Percentiles rank a stretch among this genome's conserved stretches.
These are phyloP conservation scores for Cordyceps cicadae DNA, from an alignment of 2,329 filamentous ascomycete genomes.

Conservation along the genomic window DNA sequence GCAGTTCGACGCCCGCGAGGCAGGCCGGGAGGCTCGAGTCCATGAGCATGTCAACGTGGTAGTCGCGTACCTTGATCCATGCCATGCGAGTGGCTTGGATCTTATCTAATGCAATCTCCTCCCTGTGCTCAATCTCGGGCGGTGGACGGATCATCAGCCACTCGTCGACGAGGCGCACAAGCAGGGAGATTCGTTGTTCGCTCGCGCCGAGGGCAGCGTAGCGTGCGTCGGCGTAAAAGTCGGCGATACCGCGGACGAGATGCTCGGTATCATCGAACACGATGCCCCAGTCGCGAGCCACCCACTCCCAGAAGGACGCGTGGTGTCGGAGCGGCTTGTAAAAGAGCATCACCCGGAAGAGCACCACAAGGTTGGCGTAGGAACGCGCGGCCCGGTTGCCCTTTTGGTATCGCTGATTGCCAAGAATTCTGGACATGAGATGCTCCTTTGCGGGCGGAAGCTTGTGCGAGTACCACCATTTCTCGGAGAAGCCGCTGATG, in stretches of 20 bases:
- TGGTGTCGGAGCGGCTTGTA: not conserved
- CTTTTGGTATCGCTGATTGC: not conserved
- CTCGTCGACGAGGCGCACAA: constrained; percentile 5
- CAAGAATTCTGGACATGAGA: not conserved
- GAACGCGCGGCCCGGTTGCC: not conserved
- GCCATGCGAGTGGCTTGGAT: not conserved
- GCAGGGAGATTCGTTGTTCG: not conserved
- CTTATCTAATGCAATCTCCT: not conserved
- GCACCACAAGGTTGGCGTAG: constrained; percentile 5
- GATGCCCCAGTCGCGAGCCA: constrained; percentile 8
- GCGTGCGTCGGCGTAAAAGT: not conserved
- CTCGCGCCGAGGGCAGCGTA: not conserved
- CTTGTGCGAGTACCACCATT: not conserved
- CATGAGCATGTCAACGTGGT: constrained; percentile 10
- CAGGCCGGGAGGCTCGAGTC: not conserved
- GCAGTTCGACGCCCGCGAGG: not conserved
- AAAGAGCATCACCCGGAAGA: constrained; percentile 7
- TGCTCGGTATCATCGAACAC: not conserved
- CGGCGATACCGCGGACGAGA: not conserved
- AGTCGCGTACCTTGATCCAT: constrained; percentile 1
- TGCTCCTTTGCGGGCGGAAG: not conserved
- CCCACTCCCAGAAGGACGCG: not conserved
- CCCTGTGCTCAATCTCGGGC: not conserved
- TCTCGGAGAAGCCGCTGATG: constrained; percentile 2
- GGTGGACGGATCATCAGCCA: not conserved